phyloP scores from a whole-genome alignment of 2,329 filamentous ascomycete species.

The Aspergillus latus region DNA sequence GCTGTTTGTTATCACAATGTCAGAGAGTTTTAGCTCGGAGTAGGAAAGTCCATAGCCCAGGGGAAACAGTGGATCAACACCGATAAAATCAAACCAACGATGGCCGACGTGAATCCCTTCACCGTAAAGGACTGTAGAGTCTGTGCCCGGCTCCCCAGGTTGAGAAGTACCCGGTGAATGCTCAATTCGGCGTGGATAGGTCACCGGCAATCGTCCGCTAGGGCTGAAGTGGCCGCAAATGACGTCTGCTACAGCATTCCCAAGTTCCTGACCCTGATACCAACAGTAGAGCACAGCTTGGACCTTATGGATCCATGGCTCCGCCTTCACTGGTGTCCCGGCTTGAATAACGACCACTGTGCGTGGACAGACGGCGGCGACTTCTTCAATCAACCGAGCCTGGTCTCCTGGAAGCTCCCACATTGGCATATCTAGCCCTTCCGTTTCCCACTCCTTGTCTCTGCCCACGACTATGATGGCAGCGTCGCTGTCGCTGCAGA shows the following conservation, averaged over 20 bases:
- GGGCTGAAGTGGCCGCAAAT: not conserved
- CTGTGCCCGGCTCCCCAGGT: too few relatives aligned
- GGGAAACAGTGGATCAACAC: too few relatives aligned
- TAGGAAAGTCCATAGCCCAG: too few relatives aligned
- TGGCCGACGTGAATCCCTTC: too few relatives aligned
- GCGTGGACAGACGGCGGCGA: not conserved
- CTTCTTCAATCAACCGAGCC: not conserved
- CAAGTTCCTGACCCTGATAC: not conserved
- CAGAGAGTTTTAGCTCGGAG: too few relatives aligned
- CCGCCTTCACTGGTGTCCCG: not conserved
- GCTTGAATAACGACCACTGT: conserved; percentile 2
- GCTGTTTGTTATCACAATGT: too few relatives aligned
- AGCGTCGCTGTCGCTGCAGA: not conserved
- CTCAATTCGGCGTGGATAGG: not conserved
- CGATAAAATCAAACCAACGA: too few relatives aligned
- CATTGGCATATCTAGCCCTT: conserved; percentile 1
- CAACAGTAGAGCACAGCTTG: not conserved
- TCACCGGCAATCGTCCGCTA: not conserved
- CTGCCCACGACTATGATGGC: conserved; percentile 5
- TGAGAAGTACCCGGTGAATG: too few relatives aligned
- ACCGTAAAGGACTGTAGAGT: too few relatives aligned
- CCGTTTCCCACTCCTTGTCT: conserved; percentile 7
- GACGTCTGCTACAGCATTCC: not conserved
- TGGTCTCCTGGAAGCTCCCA: conserved; percentile 4
- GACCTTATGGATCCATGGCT: not conserved